A percentile compares a stretch with the other conserved stretches of the same genome.
These are phyloP conservation scores for Musa troglodytarum DNA, from an alignment of 176 grass and related monocot genomes.

Conservation along the genomic window DNA sequence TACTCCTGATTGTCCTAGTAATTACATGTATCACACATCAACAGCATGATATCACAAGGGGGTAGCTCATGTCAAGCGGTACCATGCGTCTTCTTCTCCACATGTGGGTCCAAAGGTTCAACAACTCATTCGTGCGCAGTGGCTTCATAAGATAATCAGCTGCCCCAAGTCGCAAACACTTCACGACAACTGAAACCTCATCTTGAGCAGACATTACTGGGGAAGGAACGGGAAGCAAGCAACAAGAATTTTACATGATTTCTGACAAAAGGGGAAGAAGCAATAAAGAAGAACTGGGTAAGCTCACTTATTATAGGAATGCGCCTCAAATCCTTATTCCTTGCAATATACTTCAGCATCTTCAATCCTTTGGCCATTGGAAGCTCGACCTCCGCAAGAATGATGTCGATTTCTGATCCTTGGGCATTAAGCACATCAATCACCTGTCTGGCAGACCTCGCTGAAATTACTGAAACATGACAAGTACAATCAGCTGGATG, in stretches of 20 bases:
- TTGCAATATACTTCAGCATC: conserved; percentile 92
- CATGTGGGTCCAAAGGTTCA: conserved; percentile 95
- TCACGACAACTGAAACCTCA: conserved; percentile 85
- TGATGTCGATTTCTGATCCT: conserved; percentile 66
- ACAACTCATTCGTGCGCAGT: conserved; percentile 67
- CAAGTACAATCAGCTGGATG: neutral
- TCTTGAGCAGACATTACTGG: conserved; percentile 86
- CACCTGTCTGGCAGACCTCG: conserved; percentile 68
- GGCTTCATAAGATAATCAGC: conserved; percentile 89
- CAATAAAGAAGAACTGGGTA: neutral
- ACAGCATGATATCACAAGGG: conserved; percentile 14
- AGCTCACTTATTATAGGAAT: conserved; percentile 93
- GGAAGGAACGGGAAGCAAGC: neutral
- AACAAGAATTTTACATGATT: neutral
- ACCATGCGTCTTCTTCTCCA: conserved; percentile 84
- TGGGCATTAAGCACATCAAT: conserved; percentile 62
- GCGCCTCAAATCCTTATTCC: conserved; percentile 69
- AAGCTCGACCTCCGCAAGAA: conserved; percentile 78
- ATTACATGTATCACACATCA: conserved; percentile 19
- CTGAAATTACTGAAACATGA: conserved; percentile 56
- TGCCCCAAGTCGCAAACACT: conserved; percentile 77
- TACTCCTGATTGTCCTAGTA: conserved; percentile 15
- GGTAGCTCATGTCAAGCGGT: conserved; percentile 16
- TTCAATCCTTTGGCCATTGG: conserved; percentile 79
- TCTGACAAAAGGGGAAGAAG: neutral